These are phyloP conservation scores for Salvia rosmarinus DNA, from an alignment of 257 asterid species.

Conservation along the genomic window DNA sequence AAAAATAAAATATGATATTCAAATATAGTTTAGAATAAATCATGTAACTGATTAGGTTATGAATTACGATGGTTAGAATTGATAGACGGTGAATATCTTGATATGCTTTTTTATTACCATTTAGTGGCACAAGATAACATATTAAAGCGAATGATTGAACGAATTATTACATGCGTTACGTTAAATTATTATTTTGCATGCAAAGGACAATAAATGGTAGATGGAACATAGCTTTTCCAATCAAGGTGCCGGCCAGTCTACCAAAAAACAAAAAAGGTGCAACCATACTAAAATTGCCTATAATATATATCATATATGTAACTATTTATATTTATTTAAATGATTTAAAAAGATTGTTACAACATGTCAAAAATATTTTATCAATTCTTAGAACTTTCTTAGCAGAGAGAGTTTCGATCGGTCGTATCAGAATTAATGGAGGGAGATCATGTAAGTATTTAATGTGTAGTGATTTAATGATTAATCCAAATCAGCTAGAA, in stretches of 20 bases:
- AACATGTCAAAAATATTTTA: background rate
- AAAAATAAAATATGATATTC: background rate
- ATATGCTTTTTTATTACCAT: background rate
- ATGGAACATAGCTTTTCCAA: conserved; percentile 23
- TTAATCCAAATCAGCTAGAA: conserved; percentile 28
- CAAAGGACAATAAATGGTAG: conserved; percentile 25
- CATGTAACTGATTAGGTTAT: background rate
- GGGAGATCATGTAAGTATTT: background rate
- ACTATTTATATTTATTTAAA: too few species aligned
- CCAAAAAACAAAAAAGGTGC: background rate
- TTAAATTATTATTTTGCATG: background rate
- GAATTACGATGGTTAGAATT: background rate
- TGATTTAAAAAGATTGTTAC: background rate
- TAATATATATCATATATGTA: too few species aligned
- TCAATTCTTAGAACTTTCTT: background rate
- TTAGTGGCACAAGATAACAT: background rate
- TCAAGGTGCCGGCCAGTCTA: conserved; percentile 17
- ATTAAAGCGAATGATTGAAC: background rate
- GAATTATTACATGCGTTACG: background rate
- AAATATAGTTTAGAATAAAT: background rate
- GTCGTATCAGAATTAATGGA: background rate
- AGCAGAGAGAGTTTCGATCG: background rate
- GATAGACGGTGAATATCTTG: background rate
- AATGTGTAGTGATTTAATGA: background rate
- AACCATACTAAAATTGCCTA: background rate